These are phyloP conservation scores for Sporothrix curviconia DNA, from an alignment of 2,329 filamentous ascomycete species.

Conservation along the genomic window DNA sequence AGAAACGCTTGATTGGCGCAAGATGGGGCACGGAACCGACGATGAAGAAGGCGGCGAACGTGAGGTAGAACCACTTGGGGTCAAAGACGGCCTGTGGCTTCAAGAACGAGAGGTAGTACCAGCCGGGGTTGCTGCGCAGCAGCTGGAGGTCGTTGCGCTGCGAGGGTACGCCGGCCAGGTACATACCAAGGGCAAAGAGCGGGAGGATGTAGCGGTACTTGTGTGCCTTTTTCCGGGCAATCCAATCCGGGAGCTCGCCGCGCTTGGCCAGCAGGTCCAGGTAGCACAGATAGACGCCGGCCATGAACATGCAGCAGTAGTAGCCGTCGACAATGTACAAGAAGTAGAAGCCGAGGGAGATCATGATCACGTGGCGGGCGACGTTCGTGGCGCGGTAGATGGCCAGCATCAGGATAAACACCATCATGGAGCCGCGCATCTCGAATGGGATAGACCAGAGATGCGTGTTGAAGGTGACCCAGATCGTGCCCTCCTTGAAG, in stretches of 20 bases:
- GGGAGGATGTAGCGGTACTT: constrained; percentile 47
- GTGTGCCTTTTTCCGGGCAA: no score
- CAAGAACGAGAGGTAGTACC: constrained; percentile 53
- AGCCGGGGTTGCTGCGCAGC: constrained; percentile 50
- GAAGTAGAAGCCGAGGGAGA: constrained; percentile 55
- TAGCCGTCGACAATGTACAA: constrained; percentile 61
- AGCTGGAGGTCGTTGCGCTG: constrained; percentile 40
- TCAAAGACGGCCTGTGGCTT: constrained; percentile 61
- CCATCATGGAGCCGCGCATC: constrained; percentile 55
- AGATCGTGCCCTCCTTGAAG: constrained; percentile 52
- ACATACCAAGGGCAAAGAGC: constrained; percentile 46
- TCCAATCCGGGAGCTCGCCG: no score
- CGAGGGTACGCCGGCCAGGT: constrained; percentile 56
- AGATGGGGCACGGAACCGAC: constrained; percentile 52
- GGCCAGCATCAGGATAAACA: constrained; percentile 52
- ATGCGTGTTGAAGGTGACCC: constrained; percentile 53
- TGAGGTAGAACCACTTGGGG: constrained; percentile 62
- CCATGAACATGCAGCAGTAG: constrained; percentile 53
- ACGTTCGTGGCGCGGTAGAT: constrained; percentile 49
- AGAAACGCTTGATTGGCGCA: constrained; percentile 50
- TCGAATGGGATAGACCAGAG: constrained; percentile 60
- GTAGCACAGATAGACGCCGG: constrained; percentile 57
- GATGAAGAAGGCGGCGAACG: constrained; percentile 52
- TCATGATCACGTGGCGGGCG: constrained; percentile 48
- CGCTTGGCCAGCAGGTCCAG: constrained; percentile 47